phyloP scores from a whole-genome alignment of 116 monocot genomes.

The Papilionanthe hybrid region DNA sequence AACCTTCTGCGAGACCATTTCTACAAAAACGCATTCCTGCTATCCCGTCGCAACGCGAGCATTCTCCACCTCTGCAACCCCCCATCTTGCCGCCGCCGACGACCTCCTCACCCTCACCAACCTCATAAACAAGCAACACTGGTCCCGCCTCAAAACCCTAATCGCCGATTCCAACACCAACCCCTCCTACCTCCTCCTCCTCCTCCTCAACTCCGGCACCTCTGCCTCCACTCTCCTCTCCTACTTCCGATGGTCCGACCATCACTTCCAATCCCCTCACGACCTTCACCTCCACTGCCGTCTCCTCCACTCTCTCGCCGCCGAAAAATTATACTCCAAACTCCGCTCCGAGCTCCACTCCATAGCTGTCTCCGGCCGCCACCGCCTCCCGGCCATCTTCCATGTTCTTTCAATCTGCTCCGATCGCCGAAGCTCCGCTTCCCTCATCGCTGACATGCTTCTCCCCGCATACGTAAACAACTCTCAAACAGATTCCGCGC shows the following conservation, averaged over 20 bases:
- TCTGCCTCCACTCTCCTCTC: slow-evolving; percentile 12
- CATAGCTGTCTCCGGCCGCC: slow-evolving; percentile 19
- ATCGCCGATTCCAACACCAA: slow-evolving; percentile 13
- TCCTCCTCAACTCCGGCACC: slow-evolving; percentile 22
- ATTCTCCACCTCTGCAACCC: not conserved
- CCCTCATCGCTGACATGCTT: slow-evolving; percentile 73
- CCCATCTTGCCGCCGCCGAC: not conserved
- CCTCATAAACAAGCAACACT: slow-evolving; percentile 26
- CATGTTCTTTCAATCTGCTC: slow-evolving; percentile 41
- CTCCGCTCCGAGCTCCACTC: slow-evolving; percentile 55
- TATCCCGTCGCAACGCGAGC: not conserved
- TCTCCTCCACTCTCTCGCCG: slow-evolving; percentile 35
- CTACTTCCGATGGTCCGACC: slow-evolving; percentile 28
- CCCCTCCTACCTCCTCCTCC: slow-evolving; percentile 20
- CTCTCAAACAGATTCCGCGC: slow-evolving; percentile 22
- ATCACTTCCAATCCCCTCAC: slow-evolving; percentile 19
- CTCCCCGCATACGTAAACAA: slow-evolving; percentile 45
- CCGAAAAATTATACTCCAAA: slow-evolving; percentile 17
- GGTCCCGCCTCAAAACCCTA: slow-evolving; percentile 32
- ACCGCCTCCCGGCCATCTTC: slow-evolving; percentile 34
- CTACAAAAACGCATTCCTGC: not conserved
- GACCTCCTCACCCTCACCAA: slow-evolving; percentile 11
- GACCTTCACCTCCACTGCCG: slow-evolving; percentile 29
- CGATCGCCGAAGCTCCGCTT: slow-evolving; percentile 16
- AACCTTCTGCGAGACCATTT: not conserved